Conservation (phyloP, 192 early-diverging fungal genomes). For the Entomortierella parvispora region DNA sequence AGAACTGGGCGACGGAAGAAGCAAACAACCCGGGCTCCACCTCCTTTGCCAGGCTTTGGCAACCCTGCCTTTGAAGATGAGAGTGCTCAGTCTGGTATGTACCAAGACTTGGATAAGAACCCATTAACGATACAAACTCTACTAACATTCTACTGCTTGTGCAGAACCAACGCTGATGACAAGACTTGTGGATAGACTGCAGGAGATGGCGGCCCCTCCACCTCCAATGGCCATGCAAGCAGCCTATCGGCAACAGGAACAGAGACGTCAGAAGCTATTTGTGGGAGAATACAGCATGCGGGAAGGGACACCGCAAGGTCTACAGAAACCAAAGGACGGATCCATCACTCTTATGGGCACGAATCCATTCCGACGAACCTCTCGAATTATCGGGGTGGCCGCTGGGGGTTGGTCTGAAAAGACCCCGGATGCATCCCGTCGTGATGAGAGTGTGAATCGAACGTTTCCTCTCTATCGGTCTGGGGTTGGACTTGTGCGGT, state of each 20-base stretch:
- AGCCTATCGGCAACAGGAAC: conserved; percentile 34
- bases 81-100: conserved; percentile 10
- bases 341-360: conserved; percentile 27
- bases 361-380: conserved; percentile 41
- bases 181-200: conserved; percentile 29
- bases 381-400: conserved; percentile 22
- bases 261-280: conserved; percentile 40
- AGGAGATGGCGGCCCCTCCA: conserved; percentile 45
- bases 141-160: background rate
- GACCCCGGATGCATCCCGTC: background rate
- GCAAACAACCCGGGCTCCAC: conserved; percentile 4
- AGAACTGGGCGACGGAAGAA: background rate
- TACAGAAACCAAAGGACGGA: conserved; percentile 1
- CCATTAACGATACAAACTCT: too few species aligned
- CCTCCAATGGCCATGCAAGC: conserved; percentile 42
- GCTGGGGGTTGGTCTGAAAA: conserved; percentile 31
- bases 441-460: conserved; percentile 1
- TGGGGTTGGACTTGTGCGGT: conserved; percentile 1
- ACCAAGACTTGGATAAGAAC: background rate
- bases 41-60: conserved; percentile 45
- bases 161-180: conserved; percentile 34
- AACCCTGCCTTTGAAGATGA: conserved; percentile 37
- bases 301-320: background rate
- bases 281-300: conserved; percentile 45
- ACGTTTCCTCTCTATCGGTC: conserved; percentile 6